Evolutionary conservation across 805 yeast species (phyloP).

Genomic region (Candida loeiensis): DNA sequence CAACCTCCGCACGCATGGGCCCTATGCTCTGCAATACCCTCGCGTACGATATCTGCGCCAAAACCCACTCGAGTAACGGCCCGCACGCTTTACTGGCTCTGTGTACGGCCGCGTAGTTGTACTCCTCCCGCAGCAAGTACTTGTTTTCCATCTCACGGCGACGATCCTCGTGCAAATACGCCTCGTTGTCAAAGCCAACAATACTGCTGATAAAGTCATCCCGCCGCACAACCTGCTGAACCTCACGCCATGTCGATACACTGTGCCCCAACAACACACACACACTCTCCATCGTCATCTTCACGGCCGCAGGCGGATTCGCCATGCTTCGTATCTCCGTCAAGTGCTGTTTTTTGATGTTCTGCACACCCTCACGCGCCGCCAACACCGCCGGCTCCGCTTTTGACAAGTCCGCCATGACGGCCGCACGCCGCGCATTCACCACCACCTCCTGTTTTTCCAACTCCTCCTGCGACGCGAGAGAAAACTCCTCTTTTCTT

Average conservation of each 20-base stretch:
- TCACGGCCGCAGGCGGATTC: conserved; percentile 87
- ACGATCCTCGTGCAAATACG: conserved; percentile 51
- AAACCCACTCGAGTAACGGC: conserved; percentile 83
- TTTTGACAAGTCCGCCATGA: conserved; percentile 58
- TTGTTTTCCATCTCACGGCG: conserved; percentile 53
- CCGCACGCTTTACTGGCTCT: conserved; percentile 96
- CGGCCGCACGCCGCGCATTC: conserved; percentile 48
- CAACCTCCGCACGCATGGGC: conserved; percentile 70
- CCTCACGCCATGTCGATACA: conserved; percentile 73
- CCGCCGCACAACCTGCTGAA: conserved; percentile 70
- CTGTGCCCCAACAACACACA: conserved; percentile 75
- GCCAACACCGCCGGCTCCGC: conserved; percentile 84
- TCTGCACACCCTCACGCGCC: conserved; percentile 86
- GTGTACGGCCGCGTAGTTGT: conserved; percentile 67
- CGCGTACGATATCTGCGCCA: conserved; percentile 81
- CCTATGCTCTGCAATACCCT: conserved; percentile 64
- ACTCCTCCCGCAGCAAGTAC: conserved; percentile 62
- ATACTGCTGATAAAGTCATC: conserved; percentile 87
- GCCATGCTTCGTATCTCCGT: conserved; percentile 86
- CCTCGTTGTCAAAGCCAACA: conserved; percentile 65
- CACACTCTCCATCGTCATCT: conserved; percentile 81
- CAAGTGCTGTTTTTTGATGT: conserved; percentile 86
- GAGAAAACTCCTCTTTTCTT: conserved; percentile 79
- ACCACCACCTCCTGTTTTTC: conserved; percentile 64
- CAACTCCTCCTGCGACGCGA: conserved; percentile 68